Evolutionary conservation across 345 rosid species (phyloP), one percentile per base, ranked within the genome.

Genomic region (Dipteronia dyeriana): DNA sequence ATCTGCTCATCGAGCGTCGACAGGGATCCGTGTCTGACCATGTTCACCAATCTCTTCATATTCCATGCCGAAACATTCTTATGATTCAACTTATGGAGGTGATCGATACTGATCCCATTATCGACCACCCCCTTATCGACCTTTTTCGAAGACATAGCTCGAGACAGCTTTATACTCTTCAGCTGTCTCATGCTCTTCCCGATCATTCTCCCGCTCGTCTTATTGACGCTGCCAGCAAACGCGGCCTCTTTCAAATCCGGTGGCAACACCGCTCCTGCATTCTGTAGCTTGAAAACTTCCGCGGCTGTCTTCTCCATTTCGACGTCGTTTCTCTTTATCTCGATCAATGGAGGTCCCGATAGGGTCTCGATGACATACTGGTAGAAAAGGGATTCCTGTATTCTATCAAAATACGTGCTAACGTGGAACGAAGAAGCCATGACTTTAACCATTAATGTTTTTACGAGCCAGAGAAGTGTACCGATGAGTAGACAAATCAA

Each of bases 51-150:
- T 74, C 97, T 90, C 88, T 96, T 96, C 99, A 96, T 96, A 67
- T 90, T 94, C 99, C 99, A 96, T 20, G 99, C 99, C 0, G 98
- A 96, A 9, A 96, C 70, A 34, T 96, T 96, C 89, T 86, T 88
- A 12, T 81, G 79, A 64, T 89, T 96, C 71, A 96, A 84, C 81
- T 85, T 92, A 22, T 92, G 97, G 73, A 96, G 71, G 41, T 90
- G 82, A 23, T 91, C 90, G 66, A 94, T 86, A 2, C 87, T 83
- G 54, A 96, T 90, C 73, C 87, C 90, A 0, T 73, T 73, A 2
- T 81, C 85, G 19, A 56, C 43, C 20, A 75, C 38, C 4, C 38
- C 38, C 38, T 34, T 34, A 4, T 34, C 38, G 6, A 34, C 79
- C 2, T 56, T 75, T 38, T 70, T 82, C 59, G 47, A 87, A 14